Percentiles rank a stretch among this genome's conserved stretches.
These are phyloP conservation scores for Piromyces finnis DNA, from an alignment of 192 early-diverging fungal genomes.

Conservation along the genomic window DNA sequence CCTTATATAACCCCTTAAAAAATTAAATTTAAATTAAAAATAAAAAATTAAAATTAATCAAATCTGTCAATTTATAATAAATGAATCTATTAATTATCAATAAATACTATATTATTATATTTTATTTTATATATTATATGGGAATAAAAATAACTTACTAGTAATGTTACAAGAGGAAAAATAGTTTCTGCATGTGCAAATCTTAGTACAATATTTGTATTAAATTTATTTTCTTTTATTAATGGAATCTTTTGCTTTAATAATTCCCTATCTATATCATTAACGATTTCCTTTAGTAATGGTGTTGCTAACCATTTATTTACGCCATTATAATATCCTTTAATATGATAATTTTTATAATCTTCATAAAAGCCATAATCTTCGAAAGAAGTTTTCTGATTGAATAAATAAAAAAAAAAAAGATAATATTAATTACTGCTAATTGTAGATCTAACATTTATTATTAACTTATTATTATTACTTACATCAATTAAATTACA, in stretches of 20 bases:
- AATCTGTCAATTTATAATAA: too few species aligned
- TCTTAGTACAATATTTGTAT: not conserved
- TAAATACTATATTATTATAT: too few species aligned
- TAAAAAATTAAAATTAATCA: too few species aligned
- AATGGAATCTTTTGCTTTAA: not conserved
- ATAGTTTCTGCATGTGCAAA: not conserved
- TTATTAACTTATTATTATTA: too few species aligned
- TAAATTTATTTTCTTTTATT: not conserved
- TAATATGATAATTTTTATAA: not conserved
- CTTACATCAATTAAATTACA: not conserved
- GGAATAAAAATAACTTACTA: not conserved
- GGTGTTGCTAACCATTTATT: not conserved
- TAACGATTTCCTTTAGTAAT: not conserved
- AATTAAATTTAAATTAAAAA: not conserved
- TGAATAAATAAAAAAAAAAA: not conserved
- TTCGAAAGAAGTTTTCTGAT: not conserved
- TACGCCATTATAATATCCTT: not conserved
- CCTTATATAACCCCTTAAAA: not conserved
- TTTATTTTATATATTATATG: too few species aligned
- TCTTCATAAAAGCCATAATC: not conserved
- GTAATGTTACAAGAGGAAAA: not conserved
- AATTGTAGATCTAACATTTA: too few species aligned
- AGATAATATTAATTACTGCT: too few species aligned
- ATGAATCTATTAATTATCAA: too few species aligned
- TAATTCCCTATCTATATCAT: not conserved